Conservation (phyloP, 2,329 filamentous ascomycete species). For the Tolypocladium guangdongense region DNA sequence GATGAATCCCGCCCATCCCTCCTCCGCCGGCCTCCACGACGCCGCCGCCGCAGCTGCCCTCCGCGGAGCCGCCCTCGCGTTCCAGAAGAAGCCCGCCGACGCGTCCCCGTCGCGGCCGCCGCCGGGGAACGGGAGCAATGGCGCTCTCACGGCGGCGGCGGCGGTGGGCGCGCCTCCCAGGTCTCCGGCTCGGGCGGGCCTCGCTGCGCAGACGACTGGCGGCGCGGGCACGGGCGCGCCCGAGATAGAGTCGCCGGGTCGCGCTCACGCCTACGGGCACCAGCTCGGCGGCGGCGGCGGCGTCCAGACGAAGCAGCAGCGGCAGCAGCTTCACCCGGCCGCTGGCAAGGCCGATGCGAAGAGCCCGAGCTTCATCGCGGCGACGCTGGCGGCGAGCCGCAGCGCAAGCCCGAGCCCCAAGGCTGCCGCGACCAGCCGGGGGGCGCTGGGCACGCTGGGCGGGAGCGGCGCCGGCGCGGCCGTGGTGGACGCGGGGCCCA, state of each 20-base stretch:
- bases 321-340: slow-evolving; percentile 9
- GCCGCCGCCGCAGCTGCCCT: slow-evolving; percentile 35
- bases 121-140: slow-evolving; percentile 16
- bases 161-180: slow-evolving; percentile 16
- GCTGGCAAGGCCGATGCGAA: slow-evolving; percentile 24
- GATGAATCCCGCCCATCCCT: slow-evolving; percentile 22
- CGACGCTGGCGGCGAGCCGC: slow-evolving; percentile 47
- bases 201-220: neutral
- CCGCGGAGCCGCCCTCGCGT: slow-evolving; percentile 44
- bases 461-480: slow-evolving; percentile 14
- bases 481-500: slow-evolving; percentile 39
- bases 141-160: slow-evolving; percentile 33
- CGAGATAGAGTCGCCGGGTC: neutral
- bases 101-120: slow-evolving; percentile 6
- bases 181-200: neutral
- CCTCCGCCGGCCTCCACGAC: slow-evolving; percentile 17
- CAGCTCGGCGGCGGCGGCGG: slow-evolving; percentile 7
- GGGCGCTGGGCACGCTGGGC: slow-evolving; percentile 14
- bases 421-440: slow-evolving; percentile 13
- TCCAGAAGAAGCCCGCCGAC: slow-evolving; percentile 24
- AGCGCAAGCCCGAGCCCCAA: slow-evolving; percentile 29
- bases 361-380: slow-evolving; percentile 44
- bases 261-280: neutral
- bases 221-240: neutral
- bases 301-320: slow-evolving; percentile 5